Conservation (phyloP, 2,329 filamentous ascomycete species). For the Cladophialophora yegresii region DNA sequence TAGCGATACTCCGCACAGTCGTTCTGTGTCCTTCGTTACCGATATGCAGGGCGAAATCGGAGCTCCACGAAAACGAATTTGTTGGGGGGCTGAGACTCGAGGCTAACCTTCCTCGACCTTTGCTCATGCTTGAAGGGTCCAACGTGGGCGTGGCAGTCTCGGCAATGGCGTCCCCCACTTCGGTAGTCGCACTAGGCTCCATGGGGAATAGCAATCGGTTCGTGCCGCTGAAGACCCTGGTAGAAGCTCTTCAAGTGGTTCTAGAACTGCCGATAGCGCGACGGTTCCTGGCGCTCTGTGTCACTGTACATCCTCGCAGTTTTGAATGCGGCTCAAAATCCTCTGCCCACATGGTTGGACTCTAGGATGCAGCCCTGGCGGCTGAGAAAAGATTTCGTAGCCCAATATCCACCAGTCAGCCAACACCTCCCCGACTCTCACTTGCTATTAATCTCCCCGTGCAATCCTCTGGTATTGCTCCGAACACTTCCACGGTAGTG, state of each 20-base stretch:
- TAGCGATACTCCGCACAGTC: too few species aligned
- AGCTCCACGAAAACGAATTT: conserved; percentile 26
- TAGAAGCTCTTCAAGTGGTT: background rate
- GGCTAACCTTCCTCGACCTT: conserved; percentile 10
- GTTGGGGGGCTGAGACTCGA: conserved; percentile 27
- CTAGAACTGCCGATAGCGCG: conserved; percentile 1
- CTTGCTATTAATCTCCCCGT: conserved; percentile 23
- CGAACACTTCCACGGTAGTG: conserved; percentile 67
- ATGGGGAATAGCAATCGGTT: background rate
- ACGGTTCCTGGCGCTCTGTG: conserved; percentile 13
- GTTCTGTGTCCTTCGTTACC: background rate
- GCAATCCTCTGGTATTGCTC: conserved; percentile 17
- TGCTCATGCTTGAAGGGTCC: background rate
- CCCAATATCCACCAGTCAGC: background rate
- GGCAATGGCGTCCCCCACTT: background rate
- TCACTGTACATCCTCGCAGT: conserved; percentile 6
- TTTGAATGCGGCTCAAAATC: conserved; percentile 9
- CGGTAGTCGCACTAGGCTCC: background rate
- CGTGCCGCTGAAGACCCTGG: conserved; percentile 12
- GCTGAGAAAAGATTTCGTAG: background rate
- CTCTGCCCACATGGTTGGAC: background rate
- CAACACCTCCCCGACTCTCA: conserved; percentile 12
- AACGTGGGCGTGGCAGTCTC: background rate
- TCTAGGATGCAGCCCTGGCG: background rate
- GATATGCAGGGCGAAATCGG: conserved; percentile 14